These are phyloP conservation scores for Thuja plicata DNA, from an alignment of 83 land plant species.

Conservation along the genomic window DNA sequence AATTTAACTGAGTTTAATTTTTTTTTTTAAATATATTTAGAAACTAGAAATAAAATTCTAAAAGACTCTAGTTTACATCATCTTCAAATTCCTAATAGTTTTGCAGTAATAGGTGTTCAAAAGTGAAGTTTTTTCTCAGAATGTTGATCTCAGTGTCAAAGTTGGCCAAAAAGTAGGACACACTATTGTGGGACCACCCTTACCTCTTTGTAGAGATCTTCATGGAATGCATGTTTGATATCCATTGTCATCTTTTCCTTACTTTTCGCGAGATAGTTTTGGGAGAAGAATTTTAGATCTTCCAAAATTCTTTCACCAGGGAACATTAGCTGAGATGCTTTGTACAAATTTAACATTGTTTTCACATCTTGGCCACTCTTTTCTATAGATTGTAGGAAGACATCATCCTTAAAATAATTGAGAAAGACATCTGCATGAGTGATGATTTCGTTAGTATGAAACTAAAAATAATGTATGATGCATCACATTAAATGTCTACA, in stretches of 20 bases:
- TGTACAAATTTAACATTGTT: slow-evolving; percentile 43
- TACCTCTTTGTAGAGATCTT: slow-evolving; percentile 22
- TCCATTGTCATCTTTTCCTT: slow-evolving; percentile 7
- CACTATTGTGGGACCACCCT: too few species aligned
- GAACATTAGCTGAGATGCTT: slow-evolving; percentile 58
- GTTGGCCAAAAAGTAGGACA: too few species aligned
- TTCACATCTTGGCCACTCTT: slow-evolving; percentile 18
- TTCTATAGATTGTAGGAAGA: background rate
- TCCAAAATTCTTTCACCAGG: slow-evolving; percentile 52
- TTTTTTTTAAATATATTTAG: too few species aligned
- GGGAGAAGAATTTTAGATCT: slow-evolving; percentile 34
- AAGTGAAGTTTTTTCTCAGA: too few species aligned
- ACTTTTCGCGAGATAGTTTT: slow-evolving; percentile 20
- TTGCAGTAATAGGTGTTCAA: too few species aligned
- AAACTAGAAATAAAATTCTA: too few species aligned
- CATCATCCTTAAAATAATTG: background rate
- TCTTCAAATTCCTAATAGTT: too few species aligned
- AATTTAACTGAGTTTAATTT: too few species aligned
- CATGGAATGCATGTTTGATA: slow-evolving; percentile 23
- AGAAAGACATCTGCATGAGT: background rate
- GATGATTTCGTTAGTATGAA: background rate
- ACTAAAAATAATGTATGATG: too few species aligned
- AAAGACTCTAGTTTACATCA: too few species aligned
- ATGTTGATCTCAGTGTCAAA: too few species aligned
- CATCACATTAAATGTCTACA: too few species aligned